Evolutionary conservation across 768 basidiomycete species (phyloP).

Genomic region (Naematelia aurantialba): DNA sequence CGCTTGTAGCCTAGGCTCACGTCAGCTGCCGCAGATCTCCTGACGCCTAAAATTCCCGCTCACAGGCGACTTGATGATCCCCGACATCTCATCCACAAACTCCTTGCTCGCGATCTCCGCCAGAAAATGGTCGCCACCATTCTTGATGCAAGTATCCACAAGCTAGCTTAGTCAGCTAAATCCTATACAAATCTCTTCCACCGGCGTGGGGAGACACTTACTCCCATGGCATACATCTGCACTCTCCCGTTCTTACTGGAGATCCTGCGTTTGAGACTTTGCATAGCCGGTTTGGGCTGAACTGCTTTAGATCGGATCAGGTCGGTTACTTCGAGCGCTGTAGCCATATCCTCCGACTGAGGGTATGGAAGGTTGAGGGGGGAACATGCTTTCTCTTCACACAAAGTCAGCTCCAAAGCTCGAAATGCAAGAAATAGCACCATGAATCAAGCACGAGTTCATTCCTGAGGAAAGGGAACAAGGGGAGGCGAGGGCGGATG

Average conservation of each 20-base stretch:
- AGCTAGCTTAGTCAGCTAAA: constrained; percentile 56
- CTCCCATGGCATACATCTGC: constrained; percentile 77
- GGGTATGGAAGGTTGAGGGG: constrained; percentile 48
- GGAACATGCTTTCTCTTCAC: constrained; percentile 48
- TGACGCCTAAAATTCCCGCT: no score
- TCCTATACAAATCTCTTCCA: constrained; percentile 14
- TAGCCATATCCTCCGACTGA: constrained; percentile 73
- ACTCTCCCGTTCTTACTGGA: constrained; percentile 96
- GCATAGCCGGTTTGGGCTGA: constrained; percentile 79
- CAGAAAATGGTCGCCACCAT: constrained; percentile 89
- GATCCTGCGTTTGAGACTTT: constrained; percentile 76
- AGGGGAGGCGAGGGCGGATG: constrained; percentile 1
- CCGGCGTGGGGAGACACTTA: constrained; percentile 53
- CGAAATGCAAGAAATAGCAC: not conserved
- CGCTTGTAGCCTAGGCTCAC: constrained; percentile 57
- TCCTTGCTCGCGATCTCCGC: constrained; percentile 78
- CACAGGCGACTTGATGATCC: constrained; percentile 71
- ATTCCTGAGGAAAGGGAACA: not conserved
- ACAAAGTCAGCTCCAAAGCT: constrained; percentile 1
- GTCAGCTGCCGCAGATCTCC: not conserved
- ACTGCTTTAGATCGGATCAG: constrained; percentile 89
- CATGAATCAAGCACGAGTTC: no score
- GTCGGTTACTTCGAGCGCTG: constrained; percentile 93
- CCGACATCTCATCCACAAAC: constrained; percentile 89
- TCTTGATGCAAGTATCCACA: constrained; percentile 90